These are phyloP conservation scores for Fragilariopsis cylindrus DNA, from an alignment of 108 stramenopile genomes.

Conservation along the genomic window DNA sequence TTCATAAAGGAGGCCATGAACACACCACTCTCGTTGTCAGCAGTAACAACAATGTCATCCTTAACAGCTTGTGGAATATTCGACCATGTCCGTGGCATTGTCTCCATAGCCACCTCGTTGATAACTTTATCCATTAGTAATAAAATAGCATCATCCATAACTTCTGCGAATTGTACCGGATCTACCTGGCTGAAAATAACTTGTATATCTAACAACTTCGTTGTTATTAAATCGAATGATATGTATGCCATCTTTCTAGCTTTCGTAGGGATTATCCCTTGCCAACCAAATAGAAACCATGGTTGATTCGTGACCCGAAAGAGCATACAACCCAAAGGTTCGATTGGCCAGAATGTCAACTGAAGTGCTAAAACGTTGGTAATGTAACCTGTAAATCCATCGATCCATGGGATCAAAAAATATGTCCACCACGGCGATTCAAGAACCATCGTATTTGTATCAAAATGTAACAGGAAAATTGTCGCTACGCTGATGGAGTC, in stretches of 20 bases:
- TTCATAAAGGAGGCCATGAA: conserved; percentile 80
- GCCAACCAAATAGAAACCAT: conserved; percentile 90
- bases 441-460: conserved; percentile 24
- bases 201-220: conserved; percentile 75
- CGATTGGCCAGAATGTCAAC: conserved; percentile 92
- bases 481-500: no score
- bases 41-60: conserved; percentile 78
- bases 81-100: conserved; percentile 80
- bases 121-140: conserved; percentile 86
- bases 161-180: conserved; percentile 75
- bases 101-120: conserved; percentile 80
- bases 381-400: conserved; percentile 72
- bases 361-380: conserved; percentile 90
- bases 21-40: conserved; percentile 61
- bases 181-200: conserved; percentile 89
- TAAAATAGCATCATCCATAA: conserved; percentile 77
- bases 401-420: conserved; percentile 53
- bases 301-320: conserved; percentile 81
- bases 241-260: conserved; percentile 89
- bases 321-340: conserved; percentile 80
- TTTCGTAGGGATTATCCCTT: conserved; percentile 93
- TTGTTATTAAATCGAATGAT: conserved; percentile 89
- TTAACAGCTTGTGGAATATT: conserved; percentile 74
- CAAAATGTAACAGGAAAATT: no score
- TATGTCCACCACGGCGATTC: conserved; percentile 57